Base-by-base conservation (phyloP, 805 yeast species). In the Kazachstania martiniae region DNA sequence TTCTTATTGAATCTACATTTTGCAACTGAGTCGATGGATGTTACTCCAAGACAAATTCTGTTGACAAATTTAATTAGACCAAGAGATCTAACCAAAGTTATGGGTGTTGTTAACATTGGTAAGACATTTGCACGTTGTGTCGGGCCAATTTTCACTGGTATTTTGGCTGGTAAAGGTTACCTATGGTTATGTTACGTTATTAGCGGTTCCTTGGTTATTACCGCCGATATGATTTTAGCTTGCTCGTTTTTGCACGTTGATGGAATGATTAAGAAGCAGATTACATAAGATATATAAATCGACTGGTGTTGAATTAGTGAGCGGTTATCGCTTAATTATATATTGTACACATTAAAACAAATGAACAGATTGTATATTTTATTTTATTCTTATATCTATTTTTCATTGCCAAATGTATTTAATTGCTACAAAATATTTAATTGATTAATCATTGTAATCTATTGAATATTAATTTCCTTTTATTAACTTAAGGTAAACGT, bases 71-170 rank as follows among this genome's bases (percentile, higher is more conserved):
- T 84, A 14, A 73, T 86, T 25, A 65, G 67, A 12, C 66, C 69
- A 9, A 55, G 63, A 8, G 91, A 83, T 30, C 60, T 87, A 29
- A 75, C 94, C 3, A 70, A 66, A 43, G 86, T 80, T 1, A 68
- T 86, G 74, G 95, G 95, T 2, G 63, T 81, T 2, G 94, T 86
- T 8, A 86, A 85, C 48, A 75, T 86, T 24, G 85, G 80, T 17
- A 84, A 85, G 53, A 87, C 95, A 1, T 66, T 82, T 41, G 93
- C 94, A 0, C 66, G 94, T 38, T 74, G 91, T 28, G 51, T 82
- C 8, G 94, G 95, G 1, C 95, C 95, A 1, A 46, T 72, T 4
- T 70, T 81, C 45, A 80, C 94, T 2, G 96, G 96, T 4, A 55
- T 65, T 18, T 58, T 85, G 30, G 91, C 94, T 0, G 66, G 66